Base-by-base conservation (phyloP, 768 basidiomycete genomes). In the Trichaptum fuscoviolaceum region DNA sequence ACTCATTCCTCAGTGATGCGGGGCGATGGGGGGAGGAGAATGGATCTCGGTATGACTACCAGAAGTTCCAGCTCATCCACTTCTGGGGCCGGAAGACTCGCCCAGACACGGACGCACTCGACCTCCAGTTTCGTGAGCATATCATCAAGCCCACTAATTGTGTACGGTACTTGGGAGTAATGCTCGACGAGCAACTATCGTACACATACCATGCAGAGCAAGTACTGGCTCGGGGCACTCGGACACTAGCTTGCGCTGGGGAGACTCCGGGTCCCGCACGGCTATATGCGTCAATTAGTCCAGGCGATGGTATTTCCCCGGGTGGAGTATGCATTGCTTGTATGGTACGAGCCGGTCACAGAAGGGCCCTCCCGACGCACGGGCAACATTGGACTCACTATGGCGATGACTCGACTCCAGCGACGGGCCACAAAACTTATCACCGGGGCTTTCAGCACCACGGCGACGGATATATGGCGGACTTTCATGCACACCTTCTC, bases 391-490 rank as follows among this genome's bases (percentile, higher is more conserved):
- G 62, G 63, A 0, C 24, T 57, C 1, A 62, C 62, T 0, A 35
- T 26, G 8, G 27, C 57, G 0, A 57, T 75, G 0, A 15, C 57
- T 1, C 27, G 58, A 0, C 62, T 72, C 0, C 75, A 78, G 62
- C 63, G 75, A 0, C 27, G 62, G 0, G 76, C 71, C 0, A 64
- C 69, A 0, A 35, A 71, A 0, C 62, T 64, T 0, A 72, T 73
- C 3, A 73, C 73, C 10, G 69, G 71, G 0, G 72, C 73, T 0
- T 58, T 73, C 3, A 26, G 67, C 7, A 67, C 69, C 0, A 67
- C 70, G 0, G 66, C 72, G 0, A 65, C 64, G 0, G 72, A n/a
- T n/a, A 75, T 23, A 61, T 63, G 0, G 58, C 71, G 0, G 68
- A 73, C 10, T 57, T 60, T 0, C 68, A 70, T 12, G 30, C 70